phyloP scores from a whole-genome alignment of 768 basidiomycete species.

The Cubamyces sp. region DNA sequence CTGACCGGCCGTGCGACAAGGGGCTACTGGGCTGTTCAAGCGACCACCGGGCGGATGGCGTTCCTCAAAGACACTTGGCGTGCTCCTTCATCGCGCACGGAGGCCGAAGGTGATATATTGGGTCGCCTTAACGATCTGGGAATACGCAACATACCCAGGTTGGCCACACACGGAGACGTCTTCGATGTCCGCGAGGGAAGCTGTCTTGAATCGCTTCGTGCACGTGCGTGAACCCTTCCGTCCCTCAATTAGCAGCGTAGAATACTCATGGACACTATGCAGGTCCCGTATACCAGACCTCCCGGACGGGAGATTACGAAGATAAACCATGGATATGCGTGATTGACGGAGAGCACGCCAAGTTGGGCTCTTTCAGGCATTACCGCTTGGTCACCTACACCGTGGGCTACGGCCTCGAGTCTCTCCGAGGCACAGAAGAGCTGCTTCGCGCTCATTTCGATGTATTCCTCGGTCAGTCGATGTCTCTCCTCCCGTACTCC shows the following conservation, averaged over 20 bases:
- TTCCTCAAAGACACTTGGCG: conserved; percentile 23
- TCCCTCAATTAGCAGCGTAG: too few species aligned
- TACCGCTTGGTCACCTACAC: background rate
- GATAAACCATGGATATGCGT: background rate
- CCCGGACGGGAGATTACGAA: background rate
- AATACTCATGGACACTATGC: too few species aligned
- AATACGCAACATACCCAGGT: conserved; percentile 2
- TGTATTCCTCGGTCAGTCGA: conserved; percentile 1
- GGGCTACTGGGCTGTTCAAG: conserved; percentile 19
- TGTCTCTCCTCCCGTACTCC: background rate
- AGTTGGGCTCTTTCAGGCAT: background rate
- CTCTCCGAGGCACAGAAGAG: conserved; percentile 11
- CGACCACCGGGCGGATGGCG: background rate
- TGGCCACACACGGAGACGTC: conserved; percentile 11
- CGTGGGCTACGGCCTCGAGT: background rate
- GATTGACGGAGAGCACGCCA: background rate
- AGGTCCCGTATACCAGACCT: background rate
- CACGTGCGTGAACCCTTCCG: background rate
- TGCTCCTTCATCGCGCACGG: background rate
- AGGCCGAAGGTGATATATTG: conserved; percentile 5
- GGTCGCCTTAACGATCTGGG: background rate
- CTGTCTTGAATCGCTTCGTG: too few species aligned
- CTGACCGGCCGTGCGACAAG: conserved; percentile 10
- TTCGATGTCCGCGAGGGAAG: background rate
- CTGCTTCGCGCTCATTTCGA: background rate